Conservation (phyloP, 2,329 filamentous ascomycete genomes). For the Aspergillus novoparasiticus region DNA sequence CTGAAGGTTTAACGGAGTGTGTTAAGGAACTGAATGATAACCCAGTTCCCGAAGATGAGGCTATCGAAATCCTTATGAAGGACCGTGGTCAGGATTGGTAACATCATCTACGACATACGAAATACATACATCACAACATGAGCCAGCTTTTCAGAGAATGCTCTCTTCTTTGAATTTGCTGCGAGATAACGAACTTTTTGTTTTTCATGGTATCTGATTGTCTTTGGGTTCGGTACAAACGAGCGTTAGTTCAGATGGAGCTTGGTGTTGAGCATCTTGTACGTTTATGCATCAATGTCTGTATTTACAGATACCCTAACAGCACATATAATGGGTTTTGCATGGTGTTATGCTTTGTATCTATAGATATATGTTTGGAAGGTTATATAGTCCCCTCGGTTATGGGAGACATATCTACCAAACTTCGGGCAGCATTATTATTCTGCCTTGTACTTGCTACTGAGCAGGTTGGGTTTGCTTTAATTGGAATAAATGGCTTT, state of each 20-base stretch:
- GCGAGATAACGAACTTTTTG: constrained; percentile 1
- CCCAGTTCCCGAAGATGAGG: constrained; percentile 46
- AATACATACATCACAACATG: constrained; percentile 13
- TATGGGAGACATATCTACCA: neutral
- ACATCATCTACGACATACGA: constrained; percentile 6
- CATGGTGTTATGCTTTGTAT: neutral
- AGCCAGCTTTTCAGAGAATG: constrained; percentile 1
- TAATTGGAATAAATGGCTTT: neutral
- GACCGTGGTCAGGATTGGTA: constrained; percentile 50
- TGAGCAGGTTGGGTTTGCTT: neutral
- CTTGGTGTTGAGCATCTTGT: constrained; percentile 2
- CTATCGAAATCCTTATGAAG: constrained; percentile 48
- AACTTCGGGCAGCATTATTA: neutral
- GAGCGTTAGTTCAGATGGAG: constrained; percentile 12
- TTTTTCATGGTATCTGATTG: constrained; percentile 3
- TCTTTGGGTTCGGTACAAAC: constrained; percentile 10
- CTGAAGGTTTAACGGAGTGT: constrained; percentile 79
- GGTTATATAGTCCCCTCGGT: neutral
- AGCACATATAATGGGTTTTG: constrained; percentile 22
- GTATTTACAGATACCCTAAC: constrained; percentile 28
- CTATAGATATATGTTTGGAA: neutral
- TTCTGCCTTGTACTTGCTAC: neutral
- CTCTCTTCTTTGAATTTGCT: neutral
- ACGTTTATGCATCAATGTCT: constrained; percentile 20
- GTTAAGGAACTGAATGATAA: constrained; percentile 76